Evolutionary conservation across 2,329 filamentous ascomycete genomes (phyloP), one percentile per base, ranked within the genome.

Genomic region (Chaetomiaceae sp.): DNA sequence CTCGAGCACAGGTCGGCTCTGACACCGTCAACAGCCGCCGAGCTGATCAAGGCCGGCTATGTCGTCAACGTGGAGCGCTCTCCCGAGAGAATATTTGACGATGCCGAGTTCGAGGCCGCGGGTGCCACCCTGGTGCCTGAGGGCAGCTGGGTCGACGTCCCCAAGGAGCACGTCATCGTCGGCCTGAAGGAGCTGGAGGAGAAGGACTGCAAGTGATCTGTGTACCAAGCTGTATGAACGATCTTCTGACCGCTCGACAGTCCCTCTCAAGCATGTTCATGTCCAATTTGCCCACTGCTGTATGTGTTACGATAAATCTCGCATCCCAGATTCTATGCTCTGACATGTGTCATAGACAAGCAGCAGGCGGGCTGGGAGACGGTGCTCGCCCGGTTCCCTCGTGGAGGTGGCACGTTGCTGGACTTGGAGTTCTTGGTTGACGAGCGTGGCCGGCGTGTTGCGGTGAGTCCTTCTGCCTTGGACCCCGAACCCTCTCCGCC

Each of bases 351-450:
- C 35, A 19, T 43, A 58, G 56, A 83, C 71, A 88, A 89, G 75
- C 69, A 78, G 56, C 88, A 93, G 68, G 79, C 70, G 22, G 84
- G 84, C 22, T 95, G 88, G 87, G 79, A 87, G 48, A 76, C 78
- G 34, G 86, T 88, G 6, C 79, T 95, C n/a, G 75, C 81, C 47
- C 78, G 90, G 46, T 96, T 89, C 65, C 77, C 85, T 22, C 76
- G 80, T 19, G 88, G 87, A 48, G 80, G 81, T 45, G 87, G 88
- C 56, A 83, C 79, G 0, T 78, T 96, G 12, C 79, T 89, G 49
- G 90, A 96, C 60, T 76, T 96, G 30, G 90, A 95, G 64, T 96
- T 95, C 64, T 73, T 96, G 32, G 84, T 58, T 34, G 57, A 94
- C 56, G 78, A 83, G 53, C 74, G 70, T 24, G 86, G 86, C 30